Conservation (phyloP, 1,284 basidiomycete species). For the Ceratobasidium sp. region DNA sequence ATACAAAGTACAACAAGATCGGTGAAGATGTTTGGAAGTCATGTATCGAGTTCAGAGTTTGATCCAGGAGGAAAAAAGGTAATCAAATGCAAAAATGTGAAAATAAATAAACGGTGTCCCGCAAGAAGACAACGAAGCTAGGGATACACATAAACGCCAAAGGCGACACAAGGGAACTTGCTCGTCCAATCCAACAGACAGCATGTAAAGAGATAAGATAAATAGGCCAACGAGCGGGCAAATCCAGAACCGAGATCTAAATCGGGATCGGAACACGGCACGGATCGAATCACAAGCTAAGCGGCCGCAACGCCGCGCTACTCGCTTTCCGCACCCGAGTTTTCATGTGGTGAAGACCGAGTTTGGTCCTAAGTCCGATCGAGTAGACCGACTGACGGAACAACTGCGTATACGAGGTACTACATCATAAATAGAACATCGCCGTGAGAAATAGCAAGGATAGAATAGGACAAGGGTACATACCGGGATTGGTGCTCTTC, state of each 20-base stretch:
- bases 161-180: background rate
- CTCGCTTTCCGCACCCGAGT: constrained; percentile 21
- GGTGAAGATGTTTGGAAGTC: background rate
- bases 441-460: background rate
- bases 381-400: constrained; percentile 42
- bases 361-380: constrained; percentile 26
- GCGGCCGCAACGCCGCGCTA: constrained; percentile 21
- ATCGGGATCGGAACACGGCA: background rate
- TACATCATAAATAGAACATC: background rate
- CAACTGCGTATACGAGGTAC: constrained; percentile 14
- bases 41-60: background rate
- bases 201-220: background rate
- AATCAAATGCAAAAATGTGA: background rate
- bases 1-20: constrained; percentile 1
- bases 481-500: constrained; percentile 4
- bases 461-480: background rate
- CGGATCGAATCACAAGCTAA: constrained; percentile 15
- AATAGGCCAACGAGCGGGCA: background rate
- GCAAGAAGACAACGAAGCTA: background rate
- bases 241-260: background rate
- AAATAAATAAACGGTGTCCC: no score
- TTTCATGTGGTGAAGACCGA: constrained; percentile 38
- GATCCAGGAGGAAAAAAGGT: background rate
- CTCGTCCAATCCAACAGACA: background rate
- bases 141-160: constrained; percentile 12